phyloP scores from a whole-genome alignment of 352 stramenopile species.

The Phytophthora sp. region DNA sequence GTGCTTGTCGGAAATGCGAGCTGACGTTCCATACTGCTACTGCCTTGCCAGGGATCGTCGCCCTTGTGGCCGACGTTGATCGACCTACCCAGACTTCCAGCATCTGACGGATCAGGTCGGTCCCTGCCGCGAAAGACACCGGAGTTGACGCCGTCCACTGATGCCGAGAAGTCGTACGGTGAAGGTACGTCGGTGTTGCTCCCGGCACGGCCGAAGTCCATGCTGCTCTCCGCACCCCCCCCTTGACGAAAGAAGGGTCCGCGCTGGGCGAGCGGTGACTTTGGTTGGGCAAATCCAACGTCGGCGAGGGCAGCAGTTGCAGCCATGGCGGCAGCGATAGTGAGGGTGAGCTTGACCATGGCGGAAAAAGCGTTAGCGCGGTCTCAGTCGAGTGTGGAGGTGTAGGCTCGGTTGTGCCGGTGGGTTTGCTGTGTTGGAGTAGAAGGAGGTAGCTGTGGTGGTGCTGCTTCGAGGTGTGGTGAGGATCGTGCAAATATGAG shows the following conservation, averaged over 20 bases:
- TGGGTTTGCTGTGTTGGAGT: not conserved
- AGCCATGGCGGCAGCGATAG: not conserved
- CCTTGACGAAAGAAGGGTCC: not conserved
- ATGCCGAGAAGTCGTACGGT: not conserved
- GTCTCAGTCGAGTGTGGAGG: too few relatives aligned
- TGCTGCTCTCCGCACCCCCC: not conserved
- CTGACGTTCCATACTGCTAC: not conserved
- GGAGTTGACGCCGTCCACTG: not conserved
- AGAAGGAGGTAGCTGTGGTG: too few relatives aligned
- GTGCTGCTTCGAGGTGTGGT: constrained; percentile 2
- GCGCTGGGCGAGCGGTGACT: not conserved
- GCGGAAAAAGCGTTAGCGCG: too few relatives aligned
- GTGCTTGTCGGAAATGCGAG: not conserved
- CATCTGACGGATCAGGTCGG: not conserved
- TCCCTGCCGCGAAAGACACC: not conserved
- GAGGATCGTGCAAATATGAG: not conserved
- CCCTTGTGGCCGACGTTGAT: not conserved
- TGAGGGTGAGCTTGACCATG: constrained; percentile 3
- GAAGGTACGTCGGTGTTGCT: too few relatives aligned
- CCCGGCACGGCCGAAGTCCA: not conserved
- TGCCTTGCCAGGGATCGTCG: not conserved
- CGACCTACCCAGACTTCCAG: too few relatives aligned
- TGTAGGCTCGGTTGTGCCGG: not conserved
- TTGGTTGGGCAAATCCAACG: not conserved
- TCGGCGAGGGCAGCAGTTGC: not conserved